Evolutionary conservation across 345 rosid genomes (phyloP).

Genomic region (Schrenkiella parvula): DNA sequence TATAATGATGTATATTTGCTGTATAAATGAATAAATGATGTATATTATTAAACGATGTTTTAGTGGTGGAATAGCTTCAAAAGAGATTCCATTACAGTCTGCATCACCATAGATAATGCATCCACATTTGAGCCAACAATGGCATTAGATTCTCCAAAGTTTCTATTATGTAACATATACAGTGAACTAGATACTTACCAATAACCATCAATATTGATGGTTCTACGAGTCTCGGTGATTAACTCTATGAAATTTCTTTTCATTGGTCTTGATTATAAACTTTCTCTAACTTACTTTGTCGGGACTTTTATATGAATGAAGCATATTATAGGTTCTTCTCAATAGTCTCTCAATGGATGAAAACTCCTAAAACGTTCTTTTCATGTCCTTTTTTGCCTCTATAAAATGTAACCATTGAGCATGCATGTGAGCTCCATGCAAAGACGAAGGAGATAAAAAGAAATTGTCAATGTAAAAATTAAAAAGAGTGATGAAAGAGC

Average conservation of each 20-base stretch:
- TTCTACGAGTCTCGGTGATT: neutral
- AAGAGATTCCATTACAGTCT: neutral
- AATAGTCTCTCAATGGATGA: conserved; percentile 5
- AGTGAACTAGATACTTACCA: neutral
- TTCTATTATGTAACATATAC: neutral
- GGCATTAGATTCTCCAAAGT: conserved; percentile 20
- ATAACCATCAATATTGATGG: conserved; percentile 8
- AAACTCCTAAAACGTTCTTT: conserved; percentile 10
- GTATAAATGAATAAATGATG: neutral
- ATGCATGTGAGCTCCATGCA: neutral
- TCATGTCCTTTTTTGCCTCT: conserved; percentile 1
- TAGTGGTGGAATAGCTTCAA: neutral
- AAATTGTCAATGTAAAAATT: neutral
- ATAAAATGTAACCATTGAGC: conserved; percentile 5
- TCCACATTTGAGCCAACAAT: conserved; percentile 14
- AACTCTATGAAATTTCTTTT: neutral
- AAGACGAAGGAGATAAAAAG: neutral
- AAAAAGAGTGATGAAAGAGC: conserved; percentile 20
- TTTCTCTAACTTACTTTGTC: neutral
- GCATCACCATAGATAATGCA: neutral
- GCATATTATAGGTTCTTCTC: conserved; percentile 13
- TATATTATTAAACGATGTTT: neutral
- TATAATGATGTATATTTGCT: no score
- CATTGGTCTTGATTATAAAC: neutral
- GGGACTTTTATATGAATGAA: neutral